These are phyloP conservation scores for Phialophora macrospora DNA, from an alignment of 2,329 filamentous ascomycete genomes.

Conservation along the genomic window DNA sequence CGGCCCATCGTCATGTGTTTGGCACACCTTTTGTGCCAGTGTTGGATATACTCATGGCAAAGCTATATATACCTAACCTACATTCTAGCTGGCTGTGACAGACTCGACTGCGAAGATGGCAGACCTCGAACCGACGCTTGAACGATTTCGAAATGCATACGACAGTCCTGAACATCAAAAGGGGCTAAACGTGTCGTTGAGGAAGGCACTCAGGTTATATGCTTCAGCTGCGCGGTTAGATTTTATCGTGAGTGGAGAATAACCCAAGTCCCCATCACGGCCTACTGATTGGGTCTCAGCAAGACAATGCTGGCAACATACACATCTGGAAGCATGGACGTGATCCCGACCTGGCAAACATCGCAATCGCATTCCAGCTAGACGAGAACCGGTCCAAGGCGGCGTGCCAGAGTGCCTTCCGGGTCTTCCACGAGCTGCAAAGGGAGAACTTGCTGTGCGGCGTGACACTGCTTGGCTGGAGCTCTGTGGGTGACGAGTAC, in stretches of 20 bases:
- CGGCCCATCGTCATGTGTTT: not conserved
- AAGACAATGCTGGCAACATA: slow-evolving; percentile 21
- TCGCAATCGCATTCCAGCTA: slow-evolving; percentile 19
- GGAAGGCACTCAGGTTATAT: slow-evolving; percentile 8
- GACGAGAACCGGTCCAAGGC: slow-evolving; percentile 9
- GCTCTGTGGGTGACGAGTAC: not conserved
- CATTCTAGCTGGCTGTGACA: not conserved
- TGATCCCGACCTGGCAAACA: slow-evolving; percentile 15
- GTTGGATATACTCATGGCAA: not conserved
- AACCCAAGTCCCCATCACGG: not conserved
- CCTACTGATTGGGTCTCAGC: slow-evolving; percentile 7
- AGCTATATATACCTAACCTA: not conserved
- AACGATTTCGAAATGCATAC: slow-evolving; percentile 7
- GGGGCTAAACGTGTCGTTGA: slow-evolving; percentile 7
- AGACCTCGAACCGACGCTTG: slow-evolving; percentile 3
- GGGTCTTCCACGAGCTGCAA: slow-evolving; percentile 15
- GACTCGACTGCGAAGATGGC: not conserved
- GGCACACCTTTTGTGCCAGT: not conserved
- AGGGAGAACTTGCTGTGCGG: slow-evolving; percentile 14
- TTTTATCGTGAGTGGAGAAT: slow-evolving; percentile 12
- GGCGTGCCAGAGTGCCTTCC: slow-evolving; percentile 16
- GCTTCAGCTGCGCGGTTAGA: slow-evolving; percentile 13
- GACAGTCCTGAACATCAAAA: slow-evolving; percentile 9
- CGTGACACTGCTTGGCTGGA: slow-evolving; percentile 18
- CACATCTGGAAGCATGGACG: slow-evolving; percentile 10